Evolutionary conservation across 352 stramenopile genomes (phyloP), one percentile per base, ranked within the genome.

Genomic region (Phytophthora sp.): DNA sequence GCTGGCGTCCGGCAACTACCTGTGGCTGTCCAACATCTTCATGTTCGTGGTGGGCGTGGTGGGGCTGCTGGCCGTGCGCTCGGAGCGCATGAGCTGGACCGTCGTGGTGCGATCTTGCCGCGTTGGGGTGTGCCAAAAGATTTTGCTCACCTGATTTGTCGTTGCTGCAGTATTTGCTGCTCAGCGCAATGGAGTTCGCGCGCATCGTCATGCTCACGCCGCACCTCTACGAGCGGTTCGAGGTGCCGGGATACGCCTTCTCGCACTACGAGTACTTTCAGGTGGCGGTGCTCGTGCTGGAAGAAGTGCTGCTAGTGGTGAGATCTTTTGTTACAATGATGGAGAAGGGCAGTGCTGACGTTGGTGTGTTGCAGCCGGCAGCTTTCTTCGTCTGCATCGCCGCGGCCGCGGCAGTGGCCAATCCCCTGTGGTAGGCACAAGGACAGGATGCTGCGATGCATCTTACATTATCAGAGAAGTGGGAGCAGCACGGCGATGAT

Each of bases 11-110:
- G 84, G 74, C 42, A 92, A 95, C 43, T 91, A 89, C 44, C 65
- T 91, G 5, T 95, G 84, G 81, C 43, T 86, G 43, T 84, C 81
- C 13, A 92, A 95, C 50, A 74, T 84, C 39, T 91, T 95, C 62
- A 81, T 83, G 59, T 78, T 75, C 41, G 72, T 91, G 28, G 81
- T 90, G 26, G 86, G 86, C 0, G 52, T 81, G 51, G 73, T 90
- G 17, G 86, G 86, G 2, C 60, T 93, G 21, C 45, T 91, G 35
- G 84, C 86, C n/a, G 84, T 84, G 50, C 80, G 76, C 21, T 89
- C 82, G 0, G 86, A 95, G 43, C 81, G 86, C 55, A 84, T 88
- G 65, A 91, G 85, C 58, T 91, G 84, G 82, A 88, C 83, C 18
- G 50, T 92, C 32, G 79, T 95, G 71, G 83, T 89, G 48, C 57